These are phyloP conservation scores for Trichoderma lentiforme DNA, from an alignment of 2,329 filamentous ascomycete species.

Conservation along the genomic window DNA sequence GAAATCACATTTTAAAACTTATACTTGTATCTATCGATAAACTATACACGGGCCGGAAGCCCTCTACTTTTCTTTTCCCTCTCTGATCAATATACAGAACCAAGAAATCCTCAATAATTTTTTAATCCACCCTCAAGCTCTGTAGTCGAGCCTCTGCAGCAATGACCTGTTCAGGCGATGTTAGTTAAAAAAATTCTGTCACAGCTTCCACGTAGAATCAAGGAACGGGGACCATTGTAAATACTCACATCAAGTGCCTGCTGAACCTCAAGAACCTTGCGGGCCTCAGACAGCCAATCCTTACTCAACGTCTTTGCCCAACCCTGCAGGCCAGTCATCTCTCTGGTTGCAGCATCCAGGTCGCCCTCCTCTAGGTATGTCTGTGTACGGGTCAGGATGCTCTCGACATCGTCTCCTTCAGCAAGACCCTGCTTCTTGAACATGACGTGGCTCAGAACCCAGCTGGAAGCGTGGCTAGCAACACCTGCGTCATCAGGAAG, in stretches of 20 bases:
- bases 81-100: conserved; percentile 36
- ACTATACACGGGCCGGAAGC: conserved; percentile 34
- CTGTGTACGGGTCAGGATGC: conserved; percentile 84
- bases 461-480: conserved; percentile 87
- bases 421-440: conserved; percentile 91
- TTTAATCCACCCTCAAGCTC: conserved; percentile 77
- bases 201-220: neutral
- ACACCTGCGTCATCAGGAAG: conserved; percentile 92
- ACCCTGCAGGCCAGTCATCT: conserved; percentile 89
- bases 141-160: conserved; percentile 85
- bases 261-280: conserved; percentile 89
- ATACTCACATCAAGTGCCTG: conserved; percentile 86
- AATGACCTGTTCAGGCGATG: conserved; percentile 64
- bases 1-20: neutral
- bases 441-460: conserved; percentile 86
- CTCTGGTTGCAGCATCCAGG: conserved; percentile 82
- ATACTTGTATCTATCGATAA: conserved; percentile 32
- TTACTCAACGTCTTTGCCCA: conserved; percentile 95
- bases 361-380: conserved; percentile 89
- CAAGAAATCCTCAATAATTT: conserved; percentile 28
- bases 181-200: conserved; percentile 22
- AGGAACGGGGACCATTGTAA: neutral
- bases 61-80: conserved; percentile 26
- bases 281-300: conserved; percentile 89
- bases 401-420: conserved; percentile 86